Evolutionary conservation across 2,329 filamentous ascomycete species (phyloP), one percentile per base, ranked within the genome.

Genomic region (Graphium sp.): DNA sequence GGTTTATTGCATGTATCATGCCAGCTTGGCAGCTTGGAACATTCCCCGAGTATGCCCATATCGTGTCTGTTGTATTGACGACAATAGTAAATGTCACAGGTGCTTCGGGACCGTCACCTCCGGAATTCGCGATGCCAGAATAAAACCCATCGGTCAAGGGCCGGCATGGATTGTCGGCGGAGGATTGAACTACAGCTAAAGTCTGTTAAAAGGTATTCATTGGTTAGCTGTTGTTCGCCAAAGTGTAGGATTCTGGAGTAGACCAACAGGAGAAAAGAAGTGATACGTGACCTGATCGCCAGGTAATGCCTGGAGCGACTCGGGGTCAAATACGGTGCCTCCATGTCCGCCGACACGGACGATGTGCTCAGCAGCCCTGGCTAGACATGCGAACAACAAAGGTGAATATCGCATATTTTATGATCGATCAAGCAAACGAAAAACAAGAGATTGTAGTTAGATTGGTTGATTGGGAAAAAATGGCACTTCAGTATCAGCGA

Each of bases 21-120:
- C 51, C 50, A 14, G 33, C 46, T 36, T 62, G 52, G 41, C 61
- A 66, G 38, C 64, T 58, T 21, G 50, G 48, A 2, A 42, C 48
- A 29, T 54, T 48, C 12, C 44, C 48, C 45, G 60, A 65, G 39
- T 64, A 66, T 33, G 58, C 49, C 57, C 58, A 65, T 12, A 60
- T 47, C 4, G 60, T 55, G 33, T 55, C 52, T 4, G 52, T 56
- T 36, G 60, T 49, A 21, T 56, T 53, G 24, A 65, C 39, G 3
- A 47, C 50, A 33, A 64, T 52, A 18, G 52, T 55, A 41, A 57
- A 65, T 6, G 49, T 46, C 1, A 50, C 53, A 1, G 52, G 49
- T 9, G 20, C 16, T 1, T 11, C 20, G 20, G 12, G 20, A 12
- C 20, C 19, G 7, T 16, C 24, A n/a, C 23, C 11, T 23, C 24